A percentile compares a stretch with the other conserved stretches of the same genome.
These are phyloP conservation scores for Pseudogymnoascus sp. DNA, from an alignment of 2,329 filamentous ascomycete species.

Conservation along the genomic window DNA sequence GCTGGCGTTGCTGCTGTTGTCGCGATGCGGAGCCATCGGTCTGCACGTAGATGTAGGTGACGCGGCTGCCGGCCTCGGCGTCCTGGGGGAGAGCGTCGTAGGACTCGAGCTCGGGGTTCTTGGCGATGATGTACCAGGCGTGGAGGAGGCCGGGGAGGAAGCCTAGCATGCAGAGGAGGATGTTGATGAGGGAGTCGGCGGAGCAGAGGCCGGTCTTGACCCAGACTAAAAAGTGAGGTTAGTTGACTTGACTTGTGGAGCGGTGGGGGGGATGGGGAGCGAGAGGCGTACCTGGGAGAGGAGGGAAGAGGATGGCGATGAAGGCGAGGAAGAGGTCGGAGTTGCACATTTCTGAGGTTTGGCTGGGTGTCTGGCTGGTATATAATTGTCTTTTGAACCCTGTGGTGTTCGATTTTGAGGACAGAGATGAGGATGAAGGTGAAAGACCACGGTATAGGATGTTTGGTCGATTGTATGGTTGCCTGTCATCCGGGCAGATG, in stretches of 20 bases:
- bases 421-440: not conserved
- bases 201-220: conserved; percentile 91
- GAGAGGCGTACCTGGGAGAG: conserved; percentile 48
- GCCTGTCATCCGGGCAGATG: not conserved
- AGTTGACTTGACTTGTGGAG: conserved; percentile 13
- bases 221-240: conserved; percentile 58
- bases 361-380: not conserved
- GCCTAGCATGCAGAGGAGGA: conserved; percentile 74
- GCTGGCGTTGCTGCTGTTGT: conserved; percentile 18
- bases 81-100: conserved; percentile 56
- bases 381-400: not conserved
- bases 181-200: conserved; percentile 88
- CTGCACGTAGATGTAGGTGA: conserved; percentile 72
- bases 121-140: conserved; percentile 95
- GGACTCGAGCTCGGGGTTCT: conserved; percentile 68
- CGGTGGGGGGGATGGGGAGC: not conserved
- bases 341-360: conserved; percentile 42
- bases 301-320: conserved; percentile 56
- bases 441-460: not conserved
- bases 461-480: conserved; percentile 5
- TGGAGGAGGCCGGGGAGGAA: conserved; percentile 84
- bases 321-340: conserved; percentile 56
- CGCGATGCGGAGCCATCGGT: conserved; percentile 14
- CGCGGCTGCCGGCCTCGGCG: conserved; percentile 41
- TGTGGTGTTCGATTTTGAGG: not conserved